Evolutionary conservation across 345 rosid species (phyloP).

Genomic region (Ailanthus altissimus): DNA sequence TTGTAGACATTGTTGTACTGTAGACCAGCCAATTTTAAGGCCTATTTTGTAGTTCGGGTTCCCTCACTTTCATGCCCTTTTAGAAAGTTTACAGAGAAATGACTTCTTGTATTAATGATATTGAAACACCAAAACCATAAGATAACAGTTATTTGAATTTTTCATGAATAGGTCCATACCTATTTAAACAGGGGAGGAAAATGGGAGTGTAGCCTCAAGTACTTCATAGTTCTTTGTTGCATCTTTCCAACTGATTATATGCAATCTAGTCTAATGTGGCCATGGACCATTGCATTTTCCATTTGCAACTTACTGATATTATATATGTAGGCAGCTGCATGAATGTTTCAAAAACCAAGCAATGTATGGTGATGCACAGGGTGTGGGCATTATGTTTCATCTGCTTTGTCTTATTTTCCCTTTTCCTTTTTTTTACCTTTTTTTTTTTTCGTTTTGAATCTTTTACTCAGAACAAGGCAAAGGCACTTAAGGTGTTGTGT

Average conservation of each 20-base stretch:
- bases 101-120: not conserved
- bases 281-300: not conserved
- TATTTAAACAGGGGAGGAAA: not conserved
- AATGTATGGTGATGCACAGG: not conserved
- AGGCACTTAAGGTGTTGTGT: slow-evolving; percentile 85
- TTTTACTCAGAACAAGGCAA: slow-evolving; percentile 73
- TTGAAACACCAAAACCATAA: not conserved
- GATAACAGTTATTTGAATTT: too few relatives aligned
- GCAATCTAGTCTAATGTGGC: not conserved
- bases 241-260: not conserved
- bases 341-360: not conserved
- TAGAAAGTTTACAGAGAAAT: slow-evolving; percentile 8
- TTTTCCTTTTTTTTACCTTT: slow-evolving; percentile 5
- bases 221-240: not conserved
- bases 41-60: not conserved
- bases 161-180: not conserved
- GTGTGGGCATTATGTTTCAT: not conserved
- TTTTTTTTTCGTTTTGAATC: slow-evolving; percentile 7
- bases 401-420: not conserved
- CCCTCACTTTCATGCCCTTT: not conserved
- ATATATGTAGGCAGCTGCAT: not conserved
- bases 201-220: not conserved
- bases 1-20: not conserved
- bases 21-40: not conserved
- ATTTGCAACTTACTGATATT: not conserved